Evolutionary conservation across 2,329 filamentous ascomycete species (phyloP).

Genomic region (Diplodia sapinea): DNA sequence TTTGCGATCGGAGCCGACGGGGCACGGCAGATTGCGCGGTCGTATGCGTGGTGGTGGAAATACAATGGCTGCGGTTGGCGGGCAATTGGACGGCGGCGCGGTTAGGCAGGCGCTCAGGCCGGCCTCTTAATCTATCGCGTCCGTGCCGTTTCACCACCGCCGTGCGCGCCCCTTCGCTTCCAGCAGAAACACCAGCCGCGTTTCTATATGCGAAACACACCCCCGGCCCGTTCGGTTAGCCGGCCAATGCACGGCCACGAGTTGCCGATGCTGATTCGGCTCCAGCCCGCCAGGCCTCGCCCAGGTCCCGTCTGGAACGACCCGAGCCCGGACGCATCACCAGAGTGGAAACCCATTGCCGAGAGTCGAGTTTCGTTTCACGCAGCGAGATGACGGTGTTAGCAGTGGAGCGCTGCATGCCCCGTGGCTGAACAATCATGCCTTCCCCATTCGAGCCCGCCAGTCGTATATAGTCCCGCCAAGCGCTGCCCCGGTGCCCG

Average conservation of each 20-base stretch:
- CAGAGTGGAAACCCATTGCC: conserved; percentile 13
- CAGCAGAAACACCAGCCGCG: conserved; percentile 6
- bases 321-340: neutral
- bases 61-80: neutral
- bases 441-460: conserved; percentile 17
- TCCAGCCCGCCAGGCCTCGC: neutral
- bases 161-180: conserved; percentile 18
- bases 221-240: neutral
- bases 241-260: neutral
- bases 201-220: conserved; percentile 24
- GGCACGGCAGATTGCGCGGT: conserved; percentile 8
- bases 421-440: conserved; percentile 27
- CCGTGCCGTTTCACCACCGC: conserved; percentile 19
- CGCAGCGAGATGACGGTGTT: conserved; percentile 30
- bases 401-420: neutral
- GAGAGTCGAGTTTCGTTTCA: conserved; percentile 28
- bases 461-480: conserved; percentile 19
- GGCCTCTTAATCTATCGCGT: conserved; percentile 5
- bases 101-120: conserved; percentile 1
- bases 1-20: neutral
- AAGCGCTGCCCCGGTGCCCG: conserved; percentile 8
- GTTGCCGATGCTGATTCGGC: conserved; percentile 20
- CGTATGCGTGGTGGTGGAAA: conserved; percentile 2
- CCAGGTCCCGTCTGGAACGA: neutral
- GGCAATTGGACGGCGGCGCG: neutral